Conservation (phyloP, 495 filamentous ascomycete species). For the Durotheca rogersii region DNA sequence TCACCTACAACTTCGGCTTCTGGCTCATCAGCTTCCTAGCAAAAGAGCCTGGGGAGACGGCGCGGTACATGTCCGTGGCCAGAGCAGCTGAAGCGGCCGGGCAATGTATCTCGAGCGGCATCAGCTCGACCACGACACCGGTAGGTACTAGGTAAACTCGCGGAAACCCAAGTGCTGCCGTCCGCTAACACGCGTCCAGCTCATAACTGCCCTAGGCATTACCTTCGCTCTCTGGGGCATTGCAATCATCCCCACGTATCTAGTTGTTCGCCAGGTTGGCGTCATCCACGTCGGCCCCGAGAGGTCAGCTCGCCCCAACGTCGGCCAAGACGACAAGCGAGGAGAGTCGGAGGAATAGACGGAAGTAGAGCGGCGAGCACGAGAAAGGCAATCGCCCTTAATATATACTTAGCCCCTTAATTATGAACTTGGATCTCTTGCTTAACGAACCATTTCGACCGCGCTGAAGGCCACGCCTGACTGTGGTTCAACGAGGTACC, state of each 20-base stretch:
- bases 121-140: conserved; percentile 28
- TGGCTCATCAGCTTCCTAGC: conserved; percentile 30
- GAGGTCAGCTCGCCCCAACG: neutral
- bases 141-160: conserved; percentile 1
- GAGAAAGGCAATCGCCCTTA: too few relatives aligned
- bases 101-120: conserved; percentile 29
- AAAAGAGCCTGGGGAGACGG: conserved; percentile 20
- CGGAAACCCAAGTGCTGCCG: neutral
- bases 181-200: neutral
- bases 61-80: conserved; percentile 20
- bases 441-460: too few relatives aligned
- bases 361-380: too few relatives aligned
- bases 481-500: too few relatives aligned
- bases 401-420: too few relatives aligned
- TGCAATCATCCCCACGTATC: conserved; percentile 19
- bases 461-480: too few relatives aligned
- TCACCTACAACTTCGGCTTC: conserved; percentile 32
- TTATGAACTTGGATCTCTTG: too few relatives aligned
- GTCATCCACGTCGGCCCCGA: conserved; percentile 14
- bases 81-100: conserved; percentile 29
- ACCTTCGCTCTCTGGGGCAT: conserved; percentile 26
- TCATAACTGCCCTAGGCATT: conserved; percentile 16
- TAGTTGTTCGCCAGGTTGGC: conserved; percentile 25
- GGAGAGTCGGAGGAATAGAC: too few relatives aligned
- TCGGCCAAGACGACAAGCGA: too few relatives aligned